Evolutionary conservation across 768 basidiomycete genomes (phyloP).

Genomic region (Artomyces pyxidatus): DNA sequence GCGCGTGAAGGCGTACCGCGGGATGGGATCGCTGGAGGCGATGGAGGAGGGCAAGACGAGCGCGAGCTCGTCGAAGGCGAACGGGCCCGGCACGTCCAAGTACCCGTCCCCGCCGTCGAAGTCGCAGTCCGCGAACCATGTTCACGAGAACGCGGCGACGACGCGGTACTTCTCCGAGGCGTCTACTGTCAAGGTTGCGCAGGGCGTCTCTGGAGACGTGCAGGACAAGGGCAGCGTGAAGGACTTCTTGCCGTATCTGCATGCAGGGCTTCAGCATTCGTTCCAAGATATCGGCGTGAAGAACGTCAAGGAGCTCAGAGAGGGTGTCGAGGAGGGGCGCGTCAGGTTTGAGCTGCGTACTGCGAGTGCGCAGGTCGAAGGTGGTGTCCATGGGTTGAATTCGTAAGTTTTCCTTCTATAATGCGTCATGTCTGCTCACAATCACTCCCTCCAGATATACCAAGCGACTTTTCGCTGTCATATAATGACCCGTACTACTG

Average conservation of each 20-base stretch:
- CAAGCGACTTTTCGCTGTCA: constrained; percentile 41
- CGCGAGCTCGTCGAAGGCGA: constrained; percentile 23
- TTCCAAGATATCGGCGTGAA: constrained; percentile 87
- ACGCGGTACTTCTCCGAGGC: constrained; percentile 92
- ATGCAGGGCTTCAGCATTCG: constrained; percentile 83
- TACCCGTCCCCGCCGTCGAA: constrained; percentile 37
- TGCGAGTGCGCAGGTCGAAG: constrained; percentile 91
- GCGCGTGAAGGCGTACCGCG: constrained; percentile 96
- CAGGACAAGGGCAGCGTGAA: constrained; percentile 95
- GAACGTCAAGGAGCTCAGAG: constrained; percentile 57
- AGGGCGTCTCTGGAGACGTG: constrained; percentile 94
- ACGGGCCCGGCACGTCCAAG: constrained; percentile 26
- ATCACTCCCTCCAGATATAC: constrained; percentile 36
- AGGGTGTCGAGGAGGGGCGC: constrained; percentile 52
- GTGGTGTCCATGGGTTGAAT: constrained; percentile 91
- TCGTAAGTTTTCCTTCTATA: constrained; percentile 52
- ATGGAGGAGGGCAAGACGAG: constrained; percentile 71
- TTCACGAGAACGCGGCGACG: constrained; percentile 88
- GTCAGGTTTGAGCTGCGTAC: constrained; percentile 92
- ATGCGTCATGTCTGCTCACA: neutral
- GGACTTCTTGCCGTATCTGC: constrained; percentile 83
- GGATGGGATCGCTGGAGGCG: constrained; percentile 84
- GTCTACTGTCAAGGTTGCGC: constrained; percentile 91
- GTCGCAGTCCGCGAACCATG: constrained; percentile 24
- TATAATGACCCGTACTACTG: too few species aligned